A percentile compares a stretch with the other conserved stretches of the same genome.
These are phyloP conservation scores for Dendrobium nobile DNA, from an alignment of 106 monocot genomes.

Conservation along the genomic window DNA sequence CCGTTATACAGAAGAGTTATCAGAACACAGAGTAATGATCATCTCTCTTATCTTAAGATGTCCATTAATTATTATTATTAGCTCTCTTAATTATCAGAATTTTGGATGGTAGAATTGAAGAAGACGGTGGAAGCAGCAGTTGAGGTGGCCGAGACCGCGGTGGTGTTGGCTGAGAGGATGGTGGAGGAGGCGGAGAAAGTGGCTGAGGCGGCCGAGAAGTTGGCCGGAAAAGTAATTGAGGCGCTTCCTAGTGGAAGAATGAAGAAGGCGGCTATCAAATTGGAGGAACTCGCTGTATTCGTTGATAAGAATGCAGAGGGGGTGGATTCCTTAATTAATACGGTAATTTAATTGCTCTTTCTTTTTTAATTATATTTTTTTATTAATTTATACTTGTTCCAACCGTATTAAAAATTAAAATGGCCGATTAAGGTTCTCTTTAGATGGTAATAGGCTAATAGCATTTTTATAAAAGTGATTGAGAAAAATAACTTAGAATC, in stretches of 20 bases:
- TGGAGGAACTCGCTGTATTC: not conserved
- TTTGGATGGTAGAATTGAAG: not conserved
- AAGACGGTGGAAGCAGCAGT: not conserved
- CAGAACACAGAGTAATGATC: not conserved
- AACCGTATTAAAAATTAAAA: not conserved
- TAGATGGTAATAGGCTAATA: too few species aligned
- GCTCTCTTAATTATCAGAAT: not conserved
- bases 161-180: not conserved
- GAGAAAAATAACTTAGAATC: too few species aligned
- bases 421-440: too few species aligned
- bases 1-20: not conserved
- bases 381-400: not conserved
- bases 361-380: not conserved
- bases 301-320: not conserved
- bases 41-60: not conserved
- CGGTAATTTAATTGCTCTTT: not conserved
- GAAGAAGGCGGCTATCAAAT: not conserved
- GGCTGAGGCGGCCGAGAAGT: not conserved
- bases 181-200: constrained; percentile 8
- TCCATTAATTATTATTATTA: too few species aligned
- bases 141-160: not conserved
- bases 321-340: not conserved
- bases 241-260: not conserved
- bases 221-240: not conserved
- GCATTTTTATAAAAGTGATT: too few species aligned